Base-by-base conservation (phyloP, 2,329 filamentous ascomycete species). In the Helotiales sp. region DNA sequence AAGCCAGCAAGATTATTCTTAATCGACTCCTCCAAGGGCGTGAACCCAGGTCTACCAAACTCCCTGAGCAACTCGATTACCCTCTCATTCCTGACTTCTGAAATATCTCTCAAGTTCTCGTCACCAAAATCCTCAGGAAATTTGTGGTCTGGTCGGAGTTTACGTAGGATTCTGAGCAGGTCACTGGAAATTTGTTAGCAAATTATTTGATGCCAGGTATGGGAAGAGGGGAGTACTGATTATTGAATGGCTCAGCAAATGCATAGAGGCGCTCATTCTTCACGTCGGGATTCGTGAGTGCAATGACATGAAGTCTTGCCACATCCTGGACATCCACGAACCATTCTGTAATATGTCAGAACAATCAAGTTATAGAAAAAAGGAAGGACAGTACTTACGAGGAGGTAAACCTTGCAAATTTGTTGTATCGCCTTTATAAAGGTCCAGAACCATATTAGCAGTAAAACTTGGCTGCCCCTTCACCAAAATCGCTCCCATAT, bases 301-400 rank as follows among this genome's bases (percentile, higher is more conserved):
- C 67, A 1, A 68, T 68, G 3, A 73, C 62, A 36, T 73, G 71
- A 15, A 73, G 55, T 24, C 64, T 50, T 1, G 66, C 71, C 5
- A 57, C 54, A 52, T 73, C 70, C 40, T 67, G 61, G 7, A 72
- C 68, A 53, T 65, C 56, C 2, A 65, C 75, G 77, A 72, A 78
- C 19, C 47, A 62, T 52, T 63, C 44, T 54, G 10, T 29, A 3
- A 3, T 22, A n/a, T 17, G 46, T 55, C 22, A 59, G n/a, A 13
- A 24, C n/a, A 6, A 24, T 4, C 12, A n/a, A n/a, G n/a, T n/a
- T n/a, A n/a, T n/a, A n/a, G n/a, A n/a, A n/a, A n/a, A n/a, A n/a
- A n/a, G n/a, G n/a, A n/a, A n/a, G n/a, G n/a, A n/a, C n/a, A n/a
- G n/a, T 25, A 51, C 59, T 46, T 47, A 61, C 58, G 52, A 51